A percentile compares a stretch with the other conserved stretches of the same genome.
phyloP scores from a whole-genome alignment of 2,329 filamentous ascomycete genomes.

The Xylariaceae sp. region DNA sequence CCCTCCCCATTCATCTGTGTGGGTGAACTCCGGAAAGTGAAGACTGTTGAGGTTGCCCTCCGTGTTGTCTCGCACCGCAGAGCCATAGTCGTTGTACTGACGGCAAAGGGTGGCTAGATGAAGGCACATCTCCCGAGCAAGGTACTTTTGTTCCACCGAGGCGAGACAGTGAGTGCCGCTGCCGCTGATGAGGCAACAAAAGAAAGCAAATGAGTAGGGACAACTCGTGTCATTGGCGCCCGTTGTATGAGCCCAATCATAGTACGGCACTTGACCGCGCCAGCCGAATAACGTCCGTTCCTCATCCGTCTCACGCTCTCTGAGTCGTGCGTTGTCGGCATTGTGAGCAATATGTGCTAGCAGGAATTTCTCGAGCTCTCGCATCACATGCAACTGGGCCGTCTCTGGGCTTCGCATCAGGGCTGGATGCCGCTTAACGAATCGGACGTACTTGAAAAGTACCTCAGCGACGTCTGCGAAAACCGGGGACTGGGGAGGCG shows the following conservation, averaged over 20 bases:
- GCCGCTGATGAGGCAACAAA: background rate
- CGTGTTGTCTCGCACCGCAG: background rate
- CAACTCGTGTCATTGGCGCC: background rate
- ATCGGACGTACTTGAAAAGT: background rate
- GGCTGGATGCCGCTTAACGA: background rate
- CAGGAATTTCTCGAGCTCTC: background rate
- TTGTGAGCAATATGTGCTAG: background rate
- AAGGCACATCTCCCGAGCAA: background rate
- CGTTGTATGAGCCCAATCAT: background rate
- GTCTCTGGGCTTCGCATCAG: background rate
- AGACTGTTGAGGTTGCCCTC: constrained; percentile 3
- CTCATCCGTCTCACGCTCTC: no score
- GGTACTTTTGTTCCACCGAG: background rate
- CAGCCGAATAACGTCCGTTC: no score
- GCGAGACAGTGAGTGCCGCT: background rate
- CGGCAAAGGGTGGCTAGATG: constrained; percentile 6
- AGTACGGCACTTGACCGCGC: background rate
- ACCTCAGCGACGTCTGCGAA: background rate
- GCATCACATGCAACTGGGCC: background rate
- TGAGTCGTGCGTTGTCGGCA: background rate
- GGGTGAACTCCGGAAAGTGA: constrained; percentile 1
- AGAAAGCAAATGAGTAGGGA: background rate
- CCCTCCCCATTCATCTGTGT: no score
- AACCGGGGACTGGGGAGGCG: no score
- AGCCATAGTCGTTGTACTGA: constrained; percentile 8